A percentile compares a stretch with the other conserved stretches of the same genome.
Conservation (phyloP, 106 monocot genomes). For the Phalaenopsis aphrodite region DNA sequence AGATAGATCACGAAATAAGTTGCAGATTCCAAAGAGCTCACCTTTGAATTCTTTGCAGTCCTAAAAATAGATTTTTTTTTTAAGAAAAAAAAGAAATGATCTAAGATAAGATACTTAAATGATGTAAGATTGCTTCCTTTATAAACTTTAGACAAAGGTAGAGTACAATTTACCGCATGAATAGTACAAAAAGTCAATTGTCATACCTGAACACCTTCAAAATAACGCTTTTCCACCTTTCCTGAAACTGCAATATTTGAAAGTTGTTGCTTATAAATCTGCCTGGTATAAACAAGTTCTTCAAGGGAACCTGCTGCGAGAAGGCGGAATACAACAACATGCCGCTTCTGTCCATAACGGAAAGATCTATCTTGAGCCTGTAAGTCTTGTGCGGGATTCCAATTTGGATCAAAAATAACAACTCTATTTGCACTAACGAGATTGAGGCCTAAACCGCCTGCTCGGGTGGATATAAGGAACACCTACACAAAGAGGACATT, state of each 20-base stretch:
- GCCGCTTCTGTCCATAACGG: constrained; percentile 84
- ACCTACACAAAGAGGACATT: constrained; percentile 34
- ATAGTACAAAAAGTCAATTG: not conserved
- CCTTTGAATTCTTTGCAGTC: constrained; percentile 96
- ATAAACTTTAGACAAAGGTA: not conserved
- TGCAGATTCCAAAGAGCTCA: constrained; percentile 92
- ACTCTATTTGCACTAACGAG: constrained; percentile 92
- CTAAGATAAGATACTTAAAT: not conserved
- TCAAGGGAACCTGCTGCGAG: constrained; percentile 92
- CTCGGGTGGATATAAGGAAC: constrained; percentile 89
- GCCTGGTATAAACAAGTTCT: constrained; percentile 84
- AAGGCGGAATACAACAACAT: constrained; percentile 84
- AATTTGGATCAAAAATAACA: constrained; percentile 96
- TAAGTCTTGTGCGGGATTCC: constrained; percentile 95
- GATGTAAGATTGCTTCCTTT: not conserved
- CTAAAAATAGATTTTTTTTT: constrained; percentile 22
- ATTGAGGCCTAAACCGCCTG: constrained; percentile 85
- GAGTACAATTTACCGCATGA: not conserved
- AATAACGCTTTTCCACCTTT: constrained; percentile 88
- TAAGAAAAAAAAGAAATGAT: not conserved
- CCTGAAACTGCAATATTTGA: constrained; percentile 96
- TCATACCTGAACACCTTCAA: constrained; percentile 88
- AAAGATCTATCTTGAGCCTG: constrained; percentile 96
- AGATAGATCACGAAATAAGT: constrained; percentile 82
- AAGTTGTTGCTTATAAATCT: constrained; percentile 90